phyloP scores from a whole-genome alignment of 2,329 filamentous ascomycete genomes.

The Sporothrix luriei region DNA sequence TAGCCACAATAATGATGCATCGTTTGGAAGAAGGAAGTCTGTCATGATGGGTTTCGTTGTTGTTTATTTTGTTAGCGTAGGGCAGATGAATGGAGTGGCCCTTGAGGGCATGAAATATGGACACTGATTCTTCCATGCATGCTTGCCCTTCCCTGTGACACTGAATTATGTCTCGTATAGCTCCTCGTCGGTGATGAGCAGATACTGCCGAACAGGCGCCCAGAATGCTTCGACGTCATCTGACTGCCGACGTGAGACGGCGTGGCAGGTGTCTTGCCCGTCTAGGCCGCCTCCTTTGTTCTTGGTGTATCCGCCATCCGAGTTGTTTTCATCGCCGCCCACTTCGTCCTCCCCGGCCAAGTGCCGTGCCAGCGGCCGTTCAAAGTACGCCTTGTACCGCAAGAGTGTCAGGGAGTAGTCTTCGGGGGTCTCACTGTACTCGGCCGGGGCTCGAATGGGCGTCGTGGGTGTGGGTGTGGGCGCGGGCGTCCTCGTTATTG shows the following conservation, averaged over 20 bases:
- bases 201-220: constrained; percentile 23
- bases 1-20: constrained; percentile 3
- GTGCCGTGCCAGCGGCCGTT: constrained; percentile 2
- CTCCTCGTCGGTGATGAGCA: constrained; percentile 30
- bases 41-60: background rate
- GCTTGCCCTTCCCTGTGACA: background rate
- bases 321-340: background rate
- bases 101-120: background rate
- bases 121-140: background rate
- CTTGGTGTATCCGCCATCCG: background rate
- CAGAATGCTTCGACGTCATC: constrained; percentile 26
- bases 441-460: background rate
- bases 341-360: background rate
- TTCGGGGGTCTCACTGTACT: background rate
- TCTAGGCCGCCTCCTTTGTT: background rate
- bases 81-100: constrained; percentile 21
- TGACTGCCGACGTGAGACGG: background rate
- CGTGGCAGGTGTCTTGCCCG: background rate
- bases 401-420: constrained; percentile 22
- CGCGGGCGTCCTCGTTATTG: background rate
- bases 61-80: constrained; percentile 26
- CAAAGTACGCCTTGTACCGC: constrained; percentile 19
- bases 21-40: constrained; percentile 8
- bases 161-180: constrained; percentile 16
- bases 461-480: constrained; percentile 1